phyloP scores from a whole-genome alignment of 1,284 basidiomycete genomes.

The Ceratobasidium papillatum region DNA sequence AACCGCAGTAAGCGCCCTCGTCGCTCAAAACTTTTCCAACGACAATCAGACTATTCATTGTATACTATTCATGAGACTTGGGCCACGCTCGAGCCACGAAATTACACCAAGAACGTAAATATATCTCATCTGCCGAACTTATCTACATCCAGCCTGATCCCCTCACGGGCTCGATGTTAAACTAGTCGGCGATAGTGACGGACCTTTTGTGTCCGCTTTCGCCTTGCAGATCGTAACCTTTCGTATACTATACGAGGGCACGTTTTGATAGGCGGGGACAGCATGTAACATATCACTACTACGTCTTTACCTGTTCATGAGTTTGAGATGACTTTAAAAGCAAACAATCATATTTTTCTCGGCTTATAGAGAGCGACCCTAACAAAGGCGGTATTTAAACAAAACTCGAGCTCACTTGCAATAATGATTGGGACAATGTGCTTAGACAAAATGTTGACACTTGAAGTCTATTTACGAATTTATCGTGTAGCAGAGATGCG shows the following conservation, averaged over 20 bases:
- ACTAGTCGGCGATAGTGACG: conserved; percentile 40
- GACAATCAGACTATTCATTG: too few species aligned
- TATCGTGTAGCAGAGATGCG: too few species aligned
- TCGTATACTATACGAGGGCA: conserved; percentile 26
- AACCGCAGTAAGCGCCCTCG: neutral
- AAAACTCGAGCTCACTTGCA: too few species aligned
- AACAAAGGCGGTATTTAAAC: too few species aligned
- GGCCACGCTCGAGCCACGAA: neutral
- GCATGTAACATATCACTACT: neutral
- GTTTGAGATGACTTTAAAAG: too few species aligned
- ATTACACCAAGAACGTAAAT: too few species aligned
- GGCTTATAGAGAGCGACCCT: too few species aligned
- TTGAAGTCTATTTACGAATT: too few species aligned
- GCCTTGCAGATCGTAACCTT: conserved; percentile 40
- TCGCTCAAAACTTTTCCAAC: conserved; percentile 20
- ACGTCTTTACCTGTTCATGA: neutral
- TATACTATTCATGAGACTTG: neutral
- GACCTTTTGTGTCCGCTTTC: conserved; percentile 6
- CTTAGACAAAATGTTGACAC: too few species aligned
- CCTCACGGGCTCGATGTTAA: conserved; percentile 29
- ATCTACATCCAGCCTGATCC: conserved; percentile 24
- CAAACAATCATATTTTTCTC: too few species aligned
- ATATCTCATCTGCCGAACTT: conserved; percentile 28
- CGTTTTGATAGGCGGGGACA: conserved; percentile 41
- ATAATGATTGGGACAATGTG: too few species aligned